Percentiles rank a stretch among this genome's conserved stretches.
Conservation (phyloP, 129 eudicot genomes). For the Centella asiatica region DNA sequence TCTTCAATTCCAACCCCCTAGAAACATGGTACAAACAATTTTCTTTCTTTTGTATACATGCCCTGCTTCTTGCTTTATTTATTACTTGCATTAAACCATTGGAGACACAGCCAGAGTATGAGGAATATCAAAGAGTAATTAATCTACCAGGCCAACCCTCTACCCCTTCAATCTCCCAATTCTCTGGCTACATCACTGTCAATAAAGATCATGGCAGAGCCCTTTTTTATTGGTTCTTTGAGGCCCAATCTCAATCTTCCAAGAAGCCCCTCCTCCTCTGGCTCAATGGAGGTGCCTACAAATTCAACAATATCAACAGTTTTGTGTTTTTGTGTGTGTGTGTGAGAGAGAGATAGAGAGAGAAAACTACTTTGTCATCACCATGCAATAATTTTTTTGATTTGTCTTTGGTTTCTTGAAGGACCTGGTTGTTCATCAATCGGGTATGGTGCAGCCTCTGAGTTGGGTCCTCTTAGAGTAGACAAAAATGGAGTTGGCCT, state of each 20-base stretch:
- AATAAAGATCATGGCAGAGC: constrained; percentile 56
- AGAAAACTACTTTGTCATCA: too few species aligned
- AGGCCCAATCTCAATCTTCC: constrained; percentile 44
- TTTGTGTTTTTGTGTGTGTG: too few species aligned
- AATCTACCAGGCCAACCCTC: constrained; percentile 51
- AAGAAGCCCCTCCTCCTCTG: constrained; percentile 69
- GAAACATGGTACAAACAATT: neutral
- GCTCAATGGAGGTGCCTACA: constrained; percentile 81
- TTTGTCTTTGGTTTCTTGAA: constrained; percentile 9
- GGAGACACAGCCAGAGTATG: constrained; percentile 9
- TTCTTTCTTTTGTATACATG: neutral
- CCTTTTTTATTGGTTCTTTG: constrained; percentile 65
- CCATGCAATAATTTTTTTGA: too few species aligned
- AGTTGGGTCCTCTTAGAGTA: constrained; percentile 80
- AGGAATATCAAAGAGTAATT: constrained; percentile 37
- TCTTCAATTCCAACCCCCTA: neutral
- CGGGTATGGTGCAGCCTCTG: constrained; percentile 78
- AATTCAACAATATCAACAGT: neutral
- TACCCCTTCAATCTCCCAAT: constrained; percentile 40
- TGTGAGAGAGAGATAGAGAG: too few species aligned
- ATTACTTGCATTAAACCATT: constrained; percentile 24
- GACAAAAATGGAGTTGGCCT: constrained; percentile 46
- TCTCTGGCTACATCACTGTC: constrained; percentile 54
- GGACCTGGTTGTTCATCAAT: constrained; percentile 95
- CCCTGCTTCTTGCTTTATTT: constrained; percentile 14